Evolutionary conservation across 345 rosid genomes (phyloP), one percentile per base, ranked within the genome.

Genomic region (Lepidium didymum): DNA sequence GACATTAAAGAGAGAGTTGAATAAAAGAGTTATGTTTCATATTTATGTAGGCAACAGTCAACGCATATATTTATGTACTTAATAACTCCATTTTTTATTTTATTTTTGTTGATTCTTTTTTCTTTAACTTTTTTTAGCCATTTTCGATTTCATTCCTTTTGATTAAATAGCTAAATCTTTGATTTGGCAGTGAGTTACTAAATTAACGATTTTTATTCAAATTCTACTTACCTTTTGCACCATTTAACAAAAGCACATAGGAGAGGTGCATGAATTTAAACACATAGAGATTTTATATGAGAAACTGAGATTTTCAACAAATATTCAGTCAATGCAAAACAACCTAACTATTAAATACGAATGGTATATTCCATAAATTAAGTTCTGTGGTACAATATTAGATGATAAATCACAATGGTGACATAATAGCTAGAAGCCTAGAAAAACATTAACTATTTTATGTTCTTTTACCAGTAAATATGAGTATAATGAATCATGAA

Each of bases 1-100:
- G 25, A 56, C 52, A 86, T 90, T 7, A 11, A 85, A 52, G 40
- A 42, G 40, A 42, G 55, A 21, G 47, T 53, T 52, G 16, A 84
- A 52, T 31, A 21, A 47, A 18, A 18, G 42, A 11, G 1, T 12
- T 44, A 46, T 46, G 70, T 72, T 56, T 16, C 41, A 27, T 16
- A 16, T 57, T 37, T 46, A 64, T 55, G 1, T 13, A 15, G 19
- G 18, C 31, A 13, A 47, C 44, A 56, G 70, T 72, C 70, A 72
- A 72, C 56, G 34, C 11, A 23, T 3, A 44, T 62, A 42, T 10
- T 29, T 29, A 29, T 29, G 8, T 69, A 27, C 40, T 37, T n/a
- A 34, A 8, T 14, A 36, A 36, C 4, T 21, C 21, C 40, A 10
- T 55, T 5, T 6, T 25, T 49, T 65, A 3, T 8, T 34, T 43